Conservation (phyloP, 129 eudicot genomes). For the Tagetes erecta region DNA sequence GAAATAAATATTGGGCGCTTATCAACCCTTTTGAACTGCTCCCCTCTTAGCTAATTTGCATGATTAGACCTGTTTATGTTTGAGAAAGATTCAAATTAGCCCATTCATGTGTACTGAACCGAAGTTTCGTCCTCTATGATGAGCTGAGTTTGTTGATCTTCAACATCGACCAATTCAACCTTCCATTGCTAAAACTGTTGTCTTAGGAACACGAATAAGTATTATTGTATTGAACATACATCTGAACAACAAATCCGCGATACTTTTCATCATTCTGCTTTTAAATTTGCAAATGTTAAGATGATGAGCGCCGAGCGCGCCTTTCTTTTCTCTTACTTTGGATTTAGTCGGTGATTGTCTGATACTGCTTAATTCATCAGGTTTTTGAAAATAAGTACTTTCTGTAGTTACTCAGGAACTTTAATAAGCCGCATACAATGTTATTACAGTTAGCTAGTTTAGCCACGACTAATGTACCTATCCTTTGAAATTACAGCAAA, state of each 20-base stretch:
- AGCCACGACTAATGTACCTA: neutral
- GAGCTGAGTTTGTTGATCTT: neutral
- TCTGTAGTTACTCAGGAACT: neutral
- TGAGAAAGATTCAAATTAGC: neutral
- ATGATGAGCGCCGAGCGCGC: neutral
- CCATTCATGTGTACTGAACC: neutral
- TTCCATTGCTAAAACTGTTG: neutral
- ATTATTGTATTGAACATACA: neutral
- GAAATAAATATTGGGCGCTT: neutral
- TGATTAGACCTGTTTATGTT: neutral
- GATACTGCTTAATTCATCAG: neutral
- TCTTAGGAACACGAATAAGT: neutral
- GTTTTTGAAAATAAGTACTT: neutral
- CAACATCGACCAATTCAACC: neutral
- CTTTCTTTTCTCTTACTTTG: constrained; percentile 2
- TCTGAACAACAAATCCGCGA: neutral
- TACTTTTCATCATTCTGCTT: neutral
- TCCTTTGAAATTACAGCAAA: no score
- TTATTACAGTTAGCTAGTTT: neutral
- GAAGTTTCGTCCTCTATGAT: neutral
- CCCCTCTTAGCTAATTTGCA: neutral
- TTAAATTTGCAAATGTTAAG: neutral
- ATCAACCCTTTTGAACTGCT: neutral
- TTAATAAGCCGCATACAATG: neutral
- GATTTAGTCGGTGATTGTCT: neutral